These are phyloP conservation scores for Epichloe elymi DNA, from an alignment of 2,329 filamentous ascomycete species.

Conservation along the genomic window DNA sequence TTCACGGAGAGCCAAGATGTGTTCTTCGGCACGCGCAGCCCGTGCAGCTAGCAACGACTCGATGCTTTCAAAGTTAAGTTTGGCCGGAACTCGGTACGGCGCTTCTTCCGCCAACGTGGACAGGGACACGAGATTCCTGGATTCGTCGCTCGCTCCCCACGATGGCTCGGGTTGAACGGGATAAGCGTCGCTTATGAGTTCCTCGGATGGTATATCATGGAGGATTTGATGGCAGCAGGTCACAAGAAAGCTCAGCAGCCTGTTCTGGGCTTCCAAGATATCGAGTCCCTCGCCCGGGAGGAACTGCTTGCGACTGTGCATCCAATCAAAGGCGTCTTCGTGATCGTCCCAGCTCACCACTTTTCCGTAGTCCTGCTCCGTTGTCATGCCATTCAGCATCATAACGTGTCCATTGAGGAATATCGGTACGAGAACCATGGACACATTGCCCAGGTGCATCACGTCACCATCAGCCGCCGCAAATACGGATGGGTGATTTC, in stretches of 20 bases:
- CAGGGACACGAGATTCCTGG: conserved; percentile 23
- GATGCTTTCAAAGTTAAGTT: conserved; percentile 32
- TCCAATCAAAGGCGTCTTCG: conserved; percentile 24
- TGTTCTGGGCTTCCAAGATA: conserved; percentile 37
- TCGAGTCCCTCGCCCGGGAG: conserved; percentile 33
- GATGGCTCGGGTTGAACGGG: conserved; percentile 25
- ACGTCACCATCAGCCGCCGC: conserved; percentile 28
- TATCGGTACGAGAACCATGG: conserved; percentile 12
- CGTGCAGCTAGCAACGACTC: conserved; percentile 29
- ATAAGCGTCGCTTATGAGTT: conserved; percentile 16
- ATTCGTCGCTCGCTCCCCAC: conserved; percentile 16
- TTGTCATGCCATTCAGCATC: conserved; percentile 18
- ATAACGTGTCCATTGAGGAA: conserved; percentile 21
- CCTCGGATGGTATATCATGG: conserved; percentile 30
- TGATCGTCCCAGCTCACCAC: conserved; percentile 21
- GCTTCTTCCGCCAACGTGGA: conserved; percentile 31
- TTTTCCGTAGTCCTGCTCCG: conserved; percentile 21
- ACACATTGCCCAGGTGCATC: conserved; percentile 17
- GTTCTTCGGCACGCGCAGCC: conserved; percentile 32
- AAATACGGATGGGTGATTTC: conserved; percentile 33
- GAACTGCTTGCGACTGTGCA: conserved; percentile 22
- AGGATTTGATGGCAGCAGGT: conserved; percentile 33
- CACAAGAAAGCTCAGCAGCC: conserved; percentile 34
- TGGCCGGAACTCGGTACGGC: conserved; percentile 36
- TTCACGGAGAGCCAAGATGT: conserved; percentile 41